Evolutionary conservation across 352 stramenopile genomes (phyloP), one percentile per base, ranked within the genome.

Genomic region (Globisporangium radiosum): DNA sequence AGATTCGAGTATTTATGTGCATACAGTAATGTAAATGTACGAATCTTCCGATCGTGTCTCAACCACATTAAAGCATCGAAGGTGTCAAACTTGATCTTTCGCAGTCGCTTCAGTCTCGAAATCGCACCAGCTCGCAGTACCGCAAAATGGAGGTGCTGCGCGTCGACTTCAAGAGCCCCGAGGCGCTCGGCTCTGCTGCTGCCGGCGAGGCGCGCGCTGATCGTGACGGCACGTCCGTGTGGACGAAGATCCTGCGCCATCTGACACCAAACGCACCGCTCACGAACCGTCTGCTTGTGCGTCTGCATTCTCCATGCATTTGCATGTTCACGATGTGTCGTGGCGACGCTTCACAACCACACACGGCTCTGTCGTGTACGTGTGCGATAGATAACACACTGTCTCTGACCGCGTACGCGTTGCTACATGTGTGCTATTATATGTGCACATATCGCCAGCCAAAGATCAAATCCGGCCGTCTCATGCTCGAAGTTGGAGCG

Each of bases 401-500:
- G 25, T 33, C 25, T 33, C 44, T 61, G 33, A 56, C 6, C 51
- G 38, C 14, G n/a, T 45, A 13, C 48, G 15, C 42, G 36, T 38
- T 1, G 14, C 33, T 49, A 0, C 45, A n/a, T 49, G 36, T 51
- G 39, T 43, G 19, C 10, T 25, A 11, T 45, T 33, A 2, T 2
- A 7, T 42, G 56, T 5, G 15, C 33, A 43, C 51, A 19, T 56
- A 43, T 4, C 25, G 25, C 2, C 17, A 89, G 79, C 75, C 79
- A 25, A 90, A 90, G 54, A 19, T 90, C 47, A 90, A 86, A 48
- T 42, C 71, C 5, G 82, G 82, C 0, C 67, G 69, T 5, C 51
- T 92, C 45, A 53, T 92, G 14, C 57, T 92, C 8, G 82, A 92
- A 56, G 57, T 88, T 4, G 80, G 76, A 3, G 58, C 71, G 8